phyloP scores from a whole-genome alignment of 805 yeast genomes.

The Clavispora santaluciae region DNA sequence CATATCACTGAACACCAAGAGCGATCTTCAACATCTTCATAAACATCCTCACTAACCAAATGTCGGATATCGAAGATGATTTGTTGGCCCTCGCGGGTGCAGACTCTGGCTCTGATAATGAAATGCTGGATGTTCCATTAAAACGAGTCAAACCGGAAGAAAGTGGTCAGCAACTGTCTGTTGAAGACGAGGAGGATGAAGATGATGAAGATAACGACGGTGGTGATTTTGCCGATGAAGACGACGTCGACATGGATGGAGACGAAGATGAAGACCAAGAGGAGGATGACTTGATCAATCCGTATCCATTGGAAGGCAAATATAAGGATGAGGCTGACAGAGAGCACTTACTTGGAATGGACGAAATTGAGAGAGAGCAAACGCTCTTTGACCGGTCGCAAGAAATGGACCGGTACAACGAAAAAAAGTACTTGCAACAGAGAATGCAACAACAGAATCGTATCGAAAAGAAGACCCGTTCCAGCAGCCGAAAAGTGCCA shows the following conservation, averaged over 20 bases:
- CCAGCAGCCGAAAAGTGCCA: slow-evolving; percentile 27
- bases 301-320: slow-evolving; percentile 92
- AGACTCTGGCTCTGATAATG: slow-evolving; percentile 51
- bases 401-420: slow-evolving; percentile 83
- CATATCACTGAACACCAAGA: background rate
- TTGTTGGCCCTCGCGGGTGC: slow-evolving; percentile 78
- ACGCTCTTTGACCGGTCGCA: slow-evolving; percentile 89
- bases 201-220: slow-evolving; percentile 27
- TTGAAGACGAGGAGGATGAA: slow-evolving; percentile 27
- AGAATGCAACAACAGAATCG: slow-evolving; percentile 60
- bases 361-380: slow-evolving; percentile 90
- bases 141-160: slow-evolving; percentile 26
- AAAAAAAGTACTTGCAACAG: slow-evolving; percentile 75
- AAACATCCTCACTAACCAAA: slow-evolving; percentile 16
- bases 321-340: slow-evolving; percentile 81
- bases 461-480: slow-evolving; percentile 29
- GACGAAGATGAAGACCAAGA: slow-evolving; percentile 28
- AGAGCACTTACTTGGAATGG: slow-evolving; percentile 60
- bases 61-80: slow-evolving; percentile 92
- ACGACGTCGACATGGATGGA: slow-evolving; percentile 19
- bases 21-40: background rate
- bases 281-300: slow-evolving; percentile 47
- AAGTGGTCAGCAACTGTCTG: slow-evolving; percentile 8
- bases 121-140: slow-evolving; percentile 23
- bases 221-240: slow-evolving; percentile 23